Base-by-base conservation (phyloP, 352 stramenopile species). In the Phytophthora pinifolia region DNA sequence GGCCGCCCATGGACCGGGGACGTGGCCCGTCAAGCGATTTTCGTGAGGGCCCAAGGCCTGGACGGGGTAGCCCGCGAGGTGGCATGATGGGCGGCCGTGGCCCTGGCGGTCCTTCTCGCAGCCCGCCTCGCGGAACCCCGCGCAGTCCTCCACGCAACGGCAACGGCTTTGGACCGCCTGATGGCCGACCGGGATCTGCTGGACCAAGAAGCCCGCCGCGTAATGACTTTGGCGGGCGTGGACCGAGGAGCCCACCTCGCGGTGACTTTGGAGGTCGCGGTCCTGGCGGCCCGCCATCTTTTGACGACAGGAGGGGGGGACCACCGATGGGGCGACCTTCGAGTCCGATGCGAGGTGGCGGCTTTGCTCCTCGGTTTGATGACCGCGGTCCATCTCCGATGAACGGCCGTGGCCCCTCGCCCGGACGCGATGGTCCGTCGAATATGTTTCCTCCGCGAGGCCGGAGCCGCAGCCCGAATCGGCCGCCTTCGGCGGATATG, bases 401-500 rank as follows among this genome's bases (percentile, higher is more conserved):
- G 55, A 70, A 61, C 43, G 61, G 60, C 39, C 31, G 32, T 43
- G 34, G 59, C 2, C 41, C 33, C 2, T 60, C 49, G 2, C 55
- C 42, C 31, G 44, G 46, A 55, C 53, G 51, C 46, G 42, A 70
- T 54, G 57, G 62, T 9, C 59, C 59, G 14, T 54, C 54, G 10
- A 57, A 61, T 14, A 70, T 71, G 55, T 68, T 67, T 62, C 60
- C 59, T 33, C 60, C 68, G 34, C 68, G 68, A 31, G 63, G 70
- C 46, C 67, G 70, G 9, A 81, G 69, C 43, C 73, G 67, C 18
- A 81, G 71, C 46, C 63, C 65, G 6, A 68, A 65, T 3, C 69
- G 65, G 8, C 69, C 62, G 31, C 49, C 48, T 18, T 62, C 64
- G 22, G 44, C 35, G 10, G 56, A 63, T 8, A 67, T 67, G 46